A percentile compares a stretch with the other conserved stretches of the same genome.
phyloP scores from a whole-genome alignment of 768 basidiomycete species.

The Tulasnella sp. region DNA sequence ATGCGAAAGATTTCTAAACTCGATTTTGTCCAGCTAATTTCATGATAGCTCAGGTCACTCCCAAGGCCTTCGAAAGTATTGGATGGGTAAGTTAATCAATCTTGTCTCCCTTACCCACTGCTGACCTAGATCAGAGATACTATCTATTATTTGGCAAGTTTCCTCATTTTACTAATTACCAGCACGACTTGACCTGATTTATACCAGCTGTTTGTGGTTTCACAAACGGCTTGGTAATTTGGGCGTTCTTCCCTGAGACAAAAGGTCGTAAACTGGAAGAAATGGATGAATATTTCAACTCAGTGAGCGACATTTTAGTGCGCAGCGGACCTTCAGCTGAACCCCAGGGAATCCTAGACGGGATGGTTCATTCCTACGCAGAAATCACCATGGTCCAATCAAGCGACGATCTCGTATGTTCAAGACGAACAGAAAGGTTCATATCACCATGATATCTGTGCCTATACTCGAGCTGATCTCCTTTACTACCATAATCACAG shows the following conservation, averaged over 20 bases:
- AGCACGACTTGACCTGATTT: background rate
- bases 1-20: background rate
- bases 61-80: constrained; percentile 8
- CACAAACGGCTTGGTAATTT: constrained; percentile 8
- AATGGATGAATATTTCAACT: background rate
- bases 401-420: too few species aligned
- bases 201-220: constrained; percentile 7
- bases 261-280: background rate
- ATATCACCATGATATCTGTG: too few species aligned
- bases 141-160: too few species aligned
- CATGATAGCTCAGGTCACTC: constrained; percentile 15
- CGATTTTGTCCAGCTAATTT: constrained; percentile 7
- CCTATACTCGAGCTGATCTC: too few species aligned
- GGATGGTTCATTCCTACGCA: background rate
- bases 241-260: constrained; percentile 6
- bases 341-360: background rate
- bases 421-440: too few species aligned
- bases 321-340: background rate
- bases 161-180: background rate
- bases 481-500: too few species aligned
- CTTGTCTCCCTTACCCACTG: background rate
- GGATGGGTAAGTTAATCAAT: background rate
- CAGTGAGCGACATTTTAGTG: background rate
- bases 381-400: background rate
- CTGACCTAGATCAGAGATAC: too few species aligned